Conservation (phyloP, 495 filamentous ascomycete genomes). For the Evernia prunastri region DNA sequence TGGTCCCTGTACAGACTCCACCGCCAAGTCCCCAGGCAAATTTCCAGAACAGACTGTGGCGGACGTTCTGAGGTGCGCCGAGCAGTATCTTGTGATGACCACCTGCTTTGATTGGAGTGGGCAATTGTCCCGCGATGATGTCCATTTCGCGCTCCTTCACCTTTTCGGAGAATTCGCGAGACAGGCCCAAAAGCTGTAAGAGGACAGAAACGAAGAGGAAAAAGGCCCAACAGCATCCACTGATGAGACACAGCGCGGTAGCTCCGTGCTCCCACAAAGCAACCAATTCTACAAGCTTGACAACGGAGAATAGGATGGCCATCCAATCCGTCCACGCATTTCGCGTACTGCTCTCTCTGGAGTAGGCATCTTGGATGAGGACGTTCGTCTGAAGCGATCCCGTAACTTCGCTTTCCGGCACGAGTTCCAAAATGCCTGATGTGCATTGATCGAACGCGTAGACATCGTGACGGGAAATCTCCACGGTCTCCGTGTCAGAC, state of each 20-base stretch:
- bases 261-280: slow-evolving; percentile 1
- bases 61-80: slow-evolving; percentile 17
- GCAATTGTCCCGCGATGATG: slow-evolving; percentile 10
- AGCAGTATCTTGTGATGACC: slow-evolving; percentile 10
- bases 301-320: slow-evolving; percentile 9
- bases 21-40: slow-evolving; percentile 5
- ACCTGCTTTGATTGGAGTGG: slow-evolving; percentile 13
- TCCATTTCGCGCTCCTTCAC: slow-evolving; percentile 11
- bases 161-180: slow-evolving; percentile 8
- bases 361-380: slow-evolving; percentile 4
- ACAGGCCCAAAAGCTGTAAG: slow-evolving; percentile 1
- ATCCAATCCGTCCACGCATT: slow-evolving; percentile 11
- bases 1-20: slow-evolving; percentile 1
- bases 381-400: slow-evolving; percentile 5
- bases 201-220: neutral
- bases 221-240: slow-evolving; percentile 12
- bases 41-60: slow-evolving; percentile 10
- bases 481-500: slow-evolving; percentile 4
- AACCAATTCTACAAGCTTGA: slow-evolving; percentile 13
- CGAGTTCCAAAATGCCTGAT: slow-evolving; percentile 1
- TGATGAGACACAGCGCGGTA: neutral
- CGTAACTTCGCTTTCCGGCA: neutral
- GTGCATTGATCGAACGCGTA: slow-evolving; percentile 16
- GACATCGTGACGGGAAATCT: slow-evolving; percentile 7
- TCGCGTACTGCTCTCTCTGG: neutral